Base-by-base conservation (phyloP, 164 flowering plant genomes). In the Liquidambar formosana region DNA sequence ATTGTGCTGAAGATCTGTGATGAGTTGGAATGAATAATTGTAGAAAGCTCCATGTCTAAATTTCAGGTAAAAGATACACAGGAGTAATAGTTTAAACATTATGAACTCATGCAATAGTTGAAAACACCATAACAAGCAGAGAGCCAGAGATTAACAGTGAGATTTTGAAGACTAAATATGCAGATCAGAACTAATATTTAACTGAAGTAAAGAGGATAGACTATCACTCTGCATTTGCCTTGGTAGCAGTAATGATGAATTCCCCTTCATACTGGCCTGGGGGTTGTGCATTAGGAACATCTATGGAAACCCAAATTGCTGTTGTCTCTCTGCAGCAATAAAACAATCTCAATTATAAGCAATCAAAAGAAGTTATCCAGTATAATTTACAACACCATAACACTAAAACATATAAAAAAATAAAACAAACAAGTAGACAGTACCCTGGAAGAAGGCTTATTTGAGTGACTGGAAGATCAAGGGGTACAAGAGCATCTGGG, bases 401-500 rank as follows among this genome's bases (percentile, higher is more conserved):
- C 38, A 28, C 52, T 23, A 65, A 48, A 21, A 69, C 57, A n/a
- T 71, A 61, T 58, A 52, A 66, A 21, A 41, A 27, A 12, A 10
- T 43, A 9, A 68, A n/a, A 73, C 61, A 38, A 28, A 64, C 49
- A 22, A 70, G 23, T 64, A 60, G 64, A 48, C 69, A 72, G 60
- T 91, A 95, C 99, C 97, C 97, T 71, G 97, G 93, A 76, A 76
- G 67, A 65, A 94, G 71, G 76, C 62, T 84, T 56, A 94, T 71
- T 75, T 84, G 96, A 74, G 81, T 75, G 75, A 74, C 73, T 70
- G 99, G 99, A 65, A 84, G 73, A 74, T 91, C 89, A 76, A 94
- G 88, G 19, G 97, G 97, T 45, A 91, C 97, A 77, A 95, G 97
- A 75, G 97, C 99, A 91, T 95, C 99, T 49, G 97, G 99, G 62